Percentiles rank a stretch among this genome's conserved stretches.
Conservation (phyloP, 805 yeast species). For the Candida morakotiae region DNA sequence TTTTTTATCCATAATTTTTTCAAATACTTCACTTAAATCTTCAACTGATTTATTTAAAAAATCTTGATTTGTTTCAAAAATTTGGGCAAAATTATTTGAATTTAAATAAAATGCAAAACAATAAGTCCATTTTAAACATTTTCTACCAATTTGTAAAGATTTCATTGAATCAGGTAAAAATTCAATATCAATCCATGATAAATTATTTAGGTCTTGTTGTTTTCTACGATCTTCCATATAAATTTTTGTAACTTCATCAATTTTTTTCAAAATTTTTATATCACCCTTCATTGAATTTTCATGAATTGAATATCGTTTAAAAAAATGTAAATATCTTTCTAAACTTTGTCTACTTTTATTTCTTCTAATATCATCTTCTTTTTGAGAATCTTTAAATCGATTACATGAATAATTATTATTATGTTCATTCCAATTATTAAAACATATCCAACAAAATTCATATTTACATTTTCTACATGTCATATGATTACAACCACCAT, state of each 20-base stretch:
- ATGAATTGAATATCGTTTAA: conserved; percentile 70
- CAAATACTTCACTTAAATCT: conserved; percentile 59
- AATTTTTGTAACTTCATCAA: conserved; percentile 58
- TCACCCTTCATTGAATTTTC: conserved; percentile 75
- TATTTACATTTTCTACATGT: conserved; percentile 69
- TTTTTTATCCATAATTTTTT: conserved; percentile 28
- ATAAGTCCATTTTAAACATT: conserved; percentile 86
- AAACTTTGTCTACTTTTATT: conserved; percentile 46
- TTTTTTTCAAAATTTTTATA: conserved; percentile 53
- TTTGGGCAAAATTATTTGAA: conserved; percentile 47
- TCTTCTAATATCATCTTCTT: conserved; percentile 37
- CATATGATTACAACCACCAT: conserved; percentile 98
- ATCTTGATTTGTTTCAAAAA: conserved; percentile 70
- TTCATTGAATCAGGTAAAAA: conserved; percentile 72
- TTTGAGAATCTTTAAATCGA: conserved; percentile 32
- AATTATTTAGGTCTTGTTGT: conserved; percentile 16
- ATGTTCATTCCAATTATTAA: conserved; percentile 71
- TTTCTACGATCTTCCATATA: conserved; percentile 48
- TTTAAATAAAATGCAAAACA: conserved; percentile 70
- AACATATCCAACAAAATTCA: conserved; percentile 94
- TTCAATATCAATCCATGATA: conserved; percentile 85
- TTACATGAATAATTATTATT: conserved; percentile 65
- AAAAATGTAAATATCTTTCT: conserved; percentile 69
- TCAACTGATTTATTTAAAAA: conserved; percentile 65
- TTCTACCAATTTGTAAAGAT: conserved; percentile 62